Evolutionary conservation across 2,329 filamentous ascomycete species (phyloP), one percentile per base, ranked within the genome.

Genomic region (Claviceps maximensis): DNA sequence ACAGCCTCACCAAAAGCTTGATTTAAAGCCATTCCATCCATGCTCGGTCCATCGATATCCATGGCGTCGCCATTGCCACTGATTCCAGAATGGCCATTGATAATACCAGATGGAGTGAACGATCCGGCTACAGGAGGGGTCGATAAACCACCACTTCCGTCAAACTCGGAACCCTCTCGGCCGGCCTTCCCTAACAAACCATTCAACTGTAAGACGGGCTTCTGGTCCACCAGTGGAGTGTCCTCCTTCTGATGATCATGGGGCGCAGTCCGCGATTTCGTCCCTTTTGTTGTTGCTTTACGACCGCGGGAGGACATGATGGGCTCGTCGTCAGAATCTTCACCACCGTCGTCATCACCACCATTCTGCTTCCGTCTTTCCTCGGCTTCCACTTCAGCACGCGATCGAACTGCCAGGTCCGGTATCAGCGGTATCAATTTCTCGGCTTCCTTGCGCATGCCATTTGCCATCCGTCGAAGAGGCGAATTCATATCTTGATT

Each of bases 231-330:
- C 47, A 75, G 80, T 15, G 90, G 87, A 0, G 90, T 93, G 47
- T 83, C 84, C 66, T 96, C 89, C 57, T 86, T 84, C 58, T 82
- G 80, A 54, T 82, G 80, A 54, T 86, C 84, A 48, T 79, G 74
- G 23, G 81, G 82, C 2, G 86, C 84, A 62, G 89, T 91, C 50
- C 89, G 81, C 21, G 85, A 83, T 61, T 85, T 83, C 57, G 83
- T 82, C 23, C 89, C 85, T 64, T 87, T 90, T 59, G 87, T 86
- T 3, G 65, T 63, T 17, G 89, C 87, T 66, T 91, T 95, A 46
- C 93, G 84, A 51, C 93, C 93, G 58, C 93, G 82, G 49, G 91
- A 96, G 54, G 93, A 93, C 87, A 97, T 97, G 63, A 98, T 97
- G 9, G 93, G 93, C 69, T 95, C 90, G 65, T 97, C 91, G 62